Conservation (phyloP, 2,329 filamentous ascomycete genomes). For the Fusarium continuum region DNA sequence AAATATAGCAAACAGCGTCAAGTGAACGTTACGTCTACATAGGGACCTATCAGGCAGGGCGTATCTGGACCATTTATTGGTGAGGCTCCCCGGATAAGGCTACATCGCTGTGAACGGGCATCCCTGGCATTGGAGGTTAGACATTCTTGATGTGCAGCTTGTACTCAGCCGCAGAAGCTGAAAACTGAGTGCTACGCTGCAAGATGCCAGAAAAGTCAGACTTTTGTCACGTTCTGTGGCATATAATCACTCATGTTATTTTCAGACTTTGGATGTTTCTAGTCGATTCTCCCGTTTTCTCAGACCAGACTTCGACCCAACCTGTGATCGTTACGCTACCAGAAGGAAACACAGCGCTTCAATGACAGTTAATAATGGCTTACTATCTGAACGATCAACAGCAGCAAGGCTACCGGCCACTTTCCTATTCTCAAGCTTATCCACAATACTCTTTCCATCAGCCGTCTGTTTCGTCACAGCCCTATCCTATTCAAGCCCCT, state of each 20-base stretch:
- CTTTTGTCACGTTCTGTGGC: background rate
- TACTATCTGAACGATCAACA: background rate
- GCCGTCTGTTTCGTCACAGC: slow-evolving; percentile 7
- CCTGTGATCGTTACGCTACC: background rate
- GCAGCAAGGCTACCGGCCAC: background rate
- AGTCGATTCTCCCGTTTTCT: background rate
- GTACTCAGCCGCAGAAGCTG: slow-evolving; percentile 1
- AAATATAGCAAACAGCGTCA: too few species aligned
- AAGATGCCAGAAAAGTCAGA: background rate
- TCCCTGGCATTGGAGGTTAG: background rate
- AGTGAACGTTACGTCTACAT: too few species aligned
- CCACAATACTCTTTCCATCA: background rate
- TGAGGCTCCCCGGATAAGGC: background rate
- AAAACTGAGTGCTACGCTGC: background rate
- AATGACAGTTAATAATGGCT: slow-evolving; percentile 7
- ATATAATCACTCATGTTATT: background rate
- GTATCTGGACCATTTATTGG: background rate
- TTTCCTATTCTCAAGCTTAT: background rate
- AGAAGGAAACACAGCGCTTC: background rate
- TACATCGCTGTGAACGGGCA: background rate
- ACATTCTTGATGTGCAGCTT: slow-evolving; percentile 5
- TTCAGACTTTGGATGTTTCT: background rate
- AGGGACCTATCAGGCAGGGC: too few species aligned
- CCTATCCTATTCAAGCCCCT: background rate
- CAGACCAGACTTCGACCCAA: background rate